A percentile compares a stretch with the other conserved stretches of the same genome.
Evolutionary conservation across 2,329 filamentous ascomycete species (phyloP).

Genomic region (Hyphodiscus sp.): DNA sequence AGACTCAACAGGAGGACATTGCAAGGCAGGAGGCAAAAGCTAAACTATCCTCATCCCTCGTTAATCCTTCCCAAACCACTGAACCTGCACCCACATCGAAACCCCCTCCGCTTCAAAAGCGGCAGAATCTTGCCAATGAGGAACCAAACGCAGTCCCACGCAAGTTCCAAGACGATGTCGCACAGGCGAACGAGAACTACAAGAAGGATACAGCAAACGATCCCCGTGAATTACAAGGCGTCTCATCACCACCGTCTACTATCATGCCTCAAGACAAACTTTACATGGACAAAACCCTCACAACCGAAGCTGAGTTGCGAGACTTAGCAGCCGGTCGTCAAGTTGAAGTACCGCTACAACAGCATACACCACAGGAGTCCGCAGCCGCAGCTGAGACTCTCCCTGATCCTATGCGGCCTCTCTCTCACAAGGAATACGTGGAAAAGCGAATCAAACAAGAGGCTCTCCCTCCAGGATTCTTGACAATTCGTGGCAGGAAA

Average conservation of each 20-base stretch:
- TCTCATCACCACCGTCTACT: not conserved
- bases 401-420: constrained; percentile 22
- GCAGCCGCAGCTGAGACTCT: not conserved
- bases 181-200: not conserved
- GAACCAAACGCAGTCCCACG: constrained; percentile 15
- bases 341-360: constrained; percentile 1
- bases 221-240: not conserved
- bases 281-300: constrained; percentile 6
- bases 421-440: constrained; percentile 50
- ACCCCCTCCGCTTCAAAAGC: not conserved
- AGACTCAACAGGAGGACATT: not conserved
- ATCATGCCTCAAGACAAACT: not conserved
- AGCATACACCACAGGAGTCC: constrained; percentile 2
- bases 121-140: constrained; percentile 9
- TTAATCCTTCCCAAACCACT: not conserved
- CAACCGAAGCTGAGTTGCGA: constrained; percentile 18
- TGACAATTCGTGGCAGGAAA: not conserved
- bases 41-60: not conserved
- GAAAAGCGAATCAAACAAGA: constrained; percentile 37
- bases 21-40: not conserved
- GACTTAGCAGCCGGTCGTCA: constrained; percentile 12
- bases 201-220: not conserved
- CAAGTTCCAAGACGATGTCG: constrained; percentile 5
- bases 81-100: not conserved
- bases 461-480: constrained; percentile 40